Conservation (phyloP, 75 land plant genomes). For the Sequoia sempervirens region DNA sequence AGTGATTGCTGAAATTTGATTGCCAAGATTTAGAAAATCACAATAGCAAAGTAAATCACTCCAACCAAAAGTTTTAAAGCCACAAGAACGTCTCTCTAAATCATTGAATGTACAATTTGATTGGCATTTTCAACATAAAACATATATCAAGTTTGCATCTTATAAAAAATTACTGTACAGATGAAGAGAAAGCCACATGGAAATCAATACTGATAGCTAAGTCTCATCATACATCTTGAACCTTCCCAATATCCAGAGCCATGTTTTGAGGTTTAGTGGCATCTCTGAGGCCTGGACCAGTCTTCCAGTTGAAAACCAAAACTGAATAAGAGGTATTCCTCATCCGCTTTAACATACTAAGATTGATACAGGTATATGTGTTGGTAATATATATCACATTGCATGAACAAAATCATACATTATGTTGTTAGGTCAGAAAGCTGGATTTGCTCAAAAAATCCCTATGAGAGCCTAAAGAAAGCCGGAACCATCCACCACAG, state of each 20-base stretch:
- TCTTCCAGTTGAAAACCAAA: background rate
- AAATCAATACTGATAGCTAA: background rate
- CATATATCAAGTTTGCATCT: constrained; percentile 3
- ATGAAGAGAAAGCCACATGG: constrained; percentile 4
- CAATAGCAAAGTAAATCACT: too few species aligned
- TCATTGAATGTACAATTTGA: background rate
- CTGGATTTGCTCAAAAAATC: constrained; percentile 2
- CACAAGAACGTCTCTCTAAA: background rate
- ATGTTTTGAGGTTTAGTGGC: background rate
- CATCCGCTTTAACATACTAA: constrained; percentile 2
- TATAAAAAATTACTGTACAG: background rate
- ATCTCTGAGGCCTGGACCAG: constrained; percentile 5
- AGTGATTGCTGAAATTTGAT: too few species aligned
- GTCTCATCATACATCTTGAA: background rate
- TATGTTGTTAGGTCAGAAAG: background rate
- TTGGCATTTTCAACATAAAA: background rate
- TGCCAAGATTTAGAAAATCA: too few species aligned
- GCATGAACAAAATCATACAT: constrained; percentile 2
- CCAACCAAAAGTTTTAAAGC: too few species aligned
- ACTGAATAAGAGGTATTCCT: background rate
- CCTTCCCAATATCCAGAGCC: constrained; percentile 5
- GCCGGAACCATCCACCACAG: background rate
- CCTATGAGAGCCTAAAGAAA: background rate
- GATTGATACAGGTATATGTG: constrained; percentile 9
- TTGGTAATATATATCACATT: constrained; percentile 7